Conservation (phyloP, 768 basidiomycete species). For the Pleurotus salmoneostramineus region DNA sequence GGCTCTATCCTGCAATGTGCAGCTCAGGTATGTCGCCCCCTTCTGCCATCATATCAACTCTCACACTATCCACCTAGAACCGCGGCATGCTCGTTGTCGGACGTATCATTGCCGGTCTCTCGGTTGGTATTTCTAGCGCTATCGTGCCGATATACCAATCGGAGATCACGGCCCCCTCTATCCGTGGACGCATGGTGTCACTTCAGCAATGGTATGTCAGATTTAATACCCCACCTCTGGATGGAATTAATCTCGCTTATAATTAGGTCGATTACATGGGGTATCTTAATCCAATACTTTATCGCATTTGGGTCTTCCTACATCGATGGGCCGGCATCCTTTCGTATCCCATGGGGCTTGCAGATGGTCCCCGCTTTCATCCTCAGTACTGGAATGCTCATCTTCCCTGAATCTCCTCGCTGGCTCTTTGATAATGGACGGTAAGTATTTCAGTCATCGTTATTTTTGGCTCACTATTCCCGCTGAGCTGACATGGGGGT, state of each 20-base stretch:
- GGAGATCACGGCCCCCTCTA: constrained; percentile 66
- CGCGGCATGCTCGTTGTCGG: constrained; percentile 75
- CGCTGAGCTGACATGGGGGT: not conserved
- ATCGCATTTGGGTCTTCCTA: constrained; percentile 74
- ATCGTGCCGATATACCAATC: constrained; percentile 76
- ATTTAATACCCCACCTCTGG: not conserved
- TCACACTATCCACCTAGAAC: constrained; percentile 34
- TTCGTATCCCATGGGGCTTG: constrained; percentile 78
- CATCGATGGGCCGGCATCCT: constrained; percentile 65
- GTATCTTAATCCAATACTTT: constrained; percentile 73
- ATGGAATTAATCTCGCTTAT: not conserved
- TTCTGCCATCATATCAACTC: constrained; percentile 1
- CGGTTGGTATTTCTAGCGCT: constrained; percentile 63
- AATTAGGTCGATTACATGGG: constrained; percentile 64
- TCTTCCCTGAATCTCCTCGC: constrained; percentile 70
- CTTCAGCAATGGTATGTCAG: constrained; percentile 63
- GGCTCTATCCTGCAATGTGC: constrained; percentile 74
- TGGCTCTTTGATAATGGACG: constrained; percentile 64
- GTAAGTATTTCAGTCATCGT: constrained; percentile 21
- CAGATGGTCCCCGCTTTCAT: constrained; percentile 78
- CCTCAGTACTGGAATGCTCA: constrained; percentile 60
- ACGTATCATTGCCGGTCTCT: constrained; percentile 63
- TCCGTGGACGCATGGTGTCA: constrained; percentile 73
- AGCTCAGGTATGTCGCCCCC: constrained; percentile 28
- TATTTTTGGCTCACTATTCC: not conserved